Evolutionary conservation across 495 filamentous ascomycete species (phyloP).

Genomic region (Aspergillus campestris): DNA sequence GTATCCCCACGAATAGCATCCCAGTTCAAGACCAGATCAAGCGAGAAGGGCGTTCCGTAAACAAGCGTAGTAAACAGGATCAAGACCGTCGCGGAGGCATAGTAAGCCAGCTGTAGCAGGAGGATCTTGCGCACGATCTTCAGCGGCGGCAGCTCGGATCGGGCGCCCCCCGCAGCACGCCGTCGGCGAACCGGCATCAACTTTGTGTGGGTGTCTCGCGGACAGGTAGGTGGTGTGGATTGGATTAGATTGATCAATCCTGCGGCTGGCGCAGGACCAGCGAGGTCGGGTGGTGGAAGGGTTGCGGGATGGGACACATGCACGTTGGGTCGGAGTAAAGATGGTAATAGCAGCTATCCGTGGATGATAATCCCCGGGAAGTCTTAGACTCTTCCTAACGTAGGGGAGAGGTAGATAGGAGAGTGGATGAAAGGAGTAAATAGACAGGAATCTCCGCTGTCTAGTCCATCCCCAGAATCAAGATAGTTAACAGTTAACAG

Average conservation of each 20-base stretch:
- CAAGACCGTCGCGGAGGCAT: constrained; percentile 61
- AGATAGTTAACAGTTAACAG: too few species aligned
- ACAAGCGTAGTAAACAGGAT: constrained; percentile 86
- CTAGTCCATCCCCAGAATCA: too few species aligned
- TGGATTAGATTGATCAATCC: not conserved
- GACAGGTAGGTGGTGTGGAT: not conserved
- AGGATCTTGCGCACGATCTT: constrained; percentile 83
- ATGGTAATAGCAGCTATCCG: too few species aligned
- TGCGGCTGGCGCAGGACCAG: too few species aligned
- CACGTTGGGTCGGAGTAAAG: too few species aligned
- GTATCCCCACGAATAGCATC: constrained; percentile 78
- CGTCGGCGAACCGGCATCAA: constrained; percentile 70
- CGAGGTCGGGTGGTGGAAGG: too few species aligned
- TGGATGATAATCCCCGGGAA: too few species aligned
- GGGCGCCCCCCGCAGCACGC: constrained; percentile 69
- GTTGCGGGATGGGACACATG: too few species aligned
- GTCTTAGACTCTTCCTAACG: too few species aligned
- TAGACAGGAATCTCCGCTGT: too few species aligned
- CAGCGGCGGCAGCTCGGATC: constrained; percentile 72
- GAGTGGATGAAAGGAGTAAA: too few species aligned
- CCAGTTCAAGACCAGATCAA: constrained; percentile 74
- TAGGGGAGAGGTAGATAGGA: too few species aligned
- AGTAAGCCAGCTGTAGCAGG: constrained; percentile 78
- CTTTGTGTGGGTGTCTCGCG: constrained; percentile 7
- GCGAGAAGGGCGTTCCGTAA: constrained; percentile 60